A percentile compares a stretch with the other conserved stretches of the same genome.
Conservation (phyloP, 345 rosid species). For the Bretschneidera sinensis region DNA sequence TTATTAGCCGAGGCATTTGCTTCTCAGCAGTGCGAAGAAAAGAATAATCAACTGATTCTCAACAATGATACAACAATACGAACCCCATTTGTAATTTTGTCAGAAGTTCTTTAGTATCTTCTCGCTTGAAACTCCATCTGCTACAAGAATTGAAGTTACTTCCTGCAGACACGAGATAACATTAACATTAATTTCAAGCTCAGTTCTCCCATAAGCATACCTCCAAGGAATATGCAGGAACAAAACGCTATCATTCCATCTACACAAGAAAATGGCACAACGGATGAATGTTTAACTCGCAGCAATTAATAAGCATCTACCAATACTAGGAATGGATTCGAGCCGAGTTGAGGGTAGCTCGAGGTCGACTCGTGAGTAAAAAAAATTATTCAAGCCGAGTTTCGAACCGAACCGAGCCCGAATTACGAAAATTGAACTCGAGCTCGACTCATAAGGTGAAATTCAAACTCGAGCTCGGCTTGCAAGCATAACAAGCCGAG, state of each 20-base stretch:
- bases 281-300: background rate
- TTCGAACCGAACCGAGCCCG: too few species aligned
- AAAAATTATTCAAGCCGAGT: too few species aligned
- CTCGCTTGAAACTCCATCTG: slow-evolving; percentile 64
- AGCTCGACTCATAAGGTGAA: too few species aligned
- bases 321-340: too few species aligned
- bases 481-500: too few species aligned
- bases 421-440: too few species aligned
- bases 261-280: background rate
- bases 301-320: background rate
- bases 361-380: too few species aligned
- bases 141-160: slow-evolving; percentile 67
- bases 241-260: too few species aligned
- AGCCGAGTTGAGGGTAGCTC: too few species aligned
- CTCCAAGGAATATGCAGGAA: too few species aligned
- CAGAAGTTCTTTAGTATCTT: slow-evolving; percentile 88
- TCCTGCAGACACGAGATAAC: slow-evolving; percentile 50
- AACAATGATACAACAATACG: slow-evolving; percentile 29
- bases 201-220: background rate
- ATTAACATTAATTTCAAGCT: background rate
- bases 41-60: slow-evolving; percentile 24
- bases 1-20: slow-evolving; percentile 29
- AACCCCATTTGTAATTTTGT: slow-evolving; percentile 17
- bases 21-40: slow-evolving; percentile 22
- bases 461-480: too few species aligned